Evolutionary conservation across 306 rosid genomes (phyloP).

Genomic region (Citrullus colocynthis): DNA sequence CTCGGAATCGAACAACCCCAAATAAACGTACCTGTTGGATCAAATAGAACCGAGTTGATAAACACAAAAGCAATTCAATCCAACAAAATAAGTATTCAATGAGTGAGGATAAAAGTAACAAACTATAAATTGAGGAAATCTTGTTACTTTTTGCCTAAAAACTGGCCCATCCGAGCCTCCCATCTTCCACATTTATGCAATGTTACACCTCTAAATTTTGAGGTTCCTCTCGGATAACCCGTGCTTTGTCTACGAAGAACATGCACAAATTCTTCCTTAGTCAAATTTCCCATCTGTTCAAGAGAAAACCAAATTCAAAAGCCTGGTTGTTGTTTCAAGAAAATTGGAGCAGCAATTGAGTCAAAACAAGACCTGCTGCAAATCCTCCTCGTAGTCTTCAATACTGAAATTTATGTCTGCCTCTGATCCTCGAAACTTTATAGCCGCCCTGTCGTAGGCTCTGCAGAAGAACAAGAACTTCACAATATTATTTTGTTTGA

Average conservation of each 20-base stretch:
- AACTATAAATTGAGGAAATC: not conserved
- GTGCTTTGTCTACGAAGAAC: constrained; percentile 99
- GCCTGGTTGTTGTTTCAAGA: not conserved
- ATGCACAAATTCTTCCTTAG: constrained; percentile 96
- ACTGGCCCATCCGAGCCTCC: constrained; percentile 98
- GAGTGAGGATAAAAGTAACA: not conserved
- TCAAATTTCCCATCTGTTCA: constrained; percentile 74
- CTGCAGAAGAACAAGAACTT: constrained; percentile 25
- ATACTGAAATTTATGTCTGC: constrained; percentile 88
- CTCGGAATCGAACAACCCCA: constrained; percentile 92
- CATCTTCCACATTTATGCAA: constrained; percentile 99
- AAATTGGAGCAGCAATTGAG: not conserved
- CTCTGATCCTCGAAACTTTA: constrained; percentile 83
- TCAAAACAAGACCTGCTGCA: constrained; percentile 52
- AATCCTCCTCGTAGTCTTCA: constrained; percentile 81
- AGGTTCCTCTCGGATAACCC: constrained; percentile 95
- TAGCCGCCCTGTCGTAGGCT: constrained; percentile 96
- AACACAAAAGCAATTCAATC: not conserved
- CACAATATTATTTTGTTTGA: not conserved
- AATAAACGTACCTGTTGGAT: constrained; percentile 63
- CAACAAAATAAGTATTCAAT: not conserved
- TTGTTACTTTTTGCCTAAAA: constrained; percentile 84
- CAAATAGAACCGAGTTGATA: constrained; percentile 1
- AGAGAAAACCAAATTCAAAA: not conserved
- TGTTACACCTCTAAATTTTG: constrained; percentile 94